Conservation (phyloP, 768 basidiomycete genomes). For the Rhodotorula sphaerocarpa region DNA sequence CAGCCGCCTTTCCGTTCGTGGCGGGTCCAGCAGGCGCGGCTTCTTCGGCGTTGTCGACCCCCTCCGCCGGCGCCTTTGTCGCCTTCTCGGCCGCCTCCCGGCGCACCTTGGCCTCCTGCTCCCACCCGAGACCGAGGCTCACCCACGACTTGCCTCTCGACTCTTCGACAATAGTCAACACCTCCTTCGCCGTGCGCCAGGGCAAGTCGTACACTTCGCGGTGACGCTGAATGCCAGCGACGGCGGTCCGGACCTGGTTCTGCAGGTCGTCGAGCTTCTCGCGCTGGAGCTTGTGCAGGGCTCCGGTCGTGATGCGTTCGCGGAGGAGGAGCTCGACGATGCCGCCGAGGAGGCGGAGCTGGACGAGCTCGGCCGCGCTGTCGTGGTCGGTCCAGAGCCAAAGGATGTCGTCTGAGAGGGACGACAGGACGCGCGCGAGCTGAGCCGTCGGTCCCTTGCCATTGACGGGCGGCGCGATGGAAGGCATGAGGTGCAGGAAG, state of each 20-base stretch:
- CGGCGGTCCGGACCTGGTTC: background rate
- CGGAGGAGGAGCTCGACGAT: slow-evolving; percentile 7
- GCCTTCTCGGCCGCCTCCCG: background rate
- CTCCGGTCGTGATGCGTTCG: background rate
- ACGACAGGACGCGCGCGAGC: slow-evolving; percentile 3
- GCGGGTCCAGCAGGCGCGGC: too few relatives aligned
- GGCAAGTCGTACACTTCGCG: slow-evolving; percentile 2
- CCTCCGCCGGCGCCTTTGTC: background rate
- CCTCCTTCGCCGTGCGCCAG: slow-evolving; percentile 2
- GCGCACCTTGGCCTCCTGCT: background rate
- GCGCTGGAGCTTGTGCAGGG: background rate
- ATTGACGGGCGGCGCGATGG: background rate
- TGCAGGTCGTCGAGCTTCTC: background rate
- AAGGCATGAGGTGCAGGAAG: slow-evolving; percentile 7
- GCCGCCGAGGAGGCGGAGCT: slow-evolving; percentile 6
- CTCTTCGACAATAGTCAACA: background rate
- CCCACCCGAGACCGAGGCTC: background rate
- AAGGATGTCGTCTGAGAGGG: slow-evolving; percentile 15
- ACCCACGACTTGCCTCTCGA: background rate
- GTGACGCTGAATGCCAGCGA: background rate
- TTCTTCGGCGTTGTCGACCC: too few relatives aligned
- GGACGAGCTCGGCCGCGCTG: slow-evolving; percentile 7
- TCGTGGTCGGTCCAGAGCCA: slow-evolving; percentile 19
- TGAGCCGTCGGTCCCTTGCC: background rate
- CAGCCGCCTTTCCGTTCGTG: background rate